Conservation (phyloP, 352 stramenopile species). For the Chrysophaeum taylorii region DNA sequence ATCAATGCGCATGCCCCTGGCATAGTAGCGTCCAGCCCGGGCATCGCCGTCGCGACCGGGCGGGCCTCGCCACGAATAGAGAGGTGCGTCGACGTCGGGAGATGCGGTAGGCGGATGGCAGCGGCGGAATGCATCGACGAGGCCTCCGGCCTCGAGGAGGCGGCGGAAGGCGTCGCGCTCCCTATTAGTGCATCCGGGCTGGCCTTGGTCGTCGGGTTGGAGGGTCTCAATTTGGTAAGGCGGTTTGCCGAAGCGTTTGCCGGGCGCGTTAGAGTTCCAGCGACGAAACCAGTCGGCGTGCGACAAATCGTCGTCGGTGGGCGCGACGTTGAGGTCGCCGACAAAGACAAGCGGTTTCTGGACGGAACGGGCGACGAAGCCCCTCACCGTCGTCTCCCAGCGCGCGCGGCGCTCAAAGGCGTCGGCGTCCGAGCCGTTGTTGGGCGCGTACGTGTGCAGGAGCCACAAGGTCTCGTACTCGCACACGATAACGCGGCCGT, state of each 20-base stretch:
- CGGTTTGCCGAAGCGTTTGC: neutral
- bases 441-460: constrained; percentile 30
- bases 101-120: neutral
- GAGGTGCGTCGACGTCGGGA: constrained; percentile 19
- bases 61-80: constrained; percentile 29
- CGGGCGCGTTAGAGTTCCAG: neutral
- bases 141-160: constrained; percentile 20
- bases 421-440: constrained; percentile 28
- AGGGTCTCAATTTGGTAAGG: neutral
- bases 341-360: constrained; percentile 23
- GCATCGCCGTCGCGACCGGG: constrained; percentile 18
- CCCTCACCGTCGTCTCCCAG: constrained; percentile 27
- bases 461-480: constrained; percentile 33
- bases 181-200: constrained; percentile 32
- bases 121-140: constrained; percentile 31
- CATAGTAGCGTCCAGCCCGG: constrained; percentile 27
- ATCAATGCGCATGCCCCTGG: constrained; percentile 37
- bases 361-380: constrained; percentile 16
- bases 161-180: constrained; percentile 22
- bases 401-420: constrained; percentile 23
- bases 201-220: constrained; percentile 27
- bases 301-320: constrained; percentile 28
- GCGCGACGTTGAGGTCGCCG: constrained; percentile 32
- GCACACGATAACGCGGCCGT: constrained; percentile 31
- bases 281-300: constrained; percentile 30